Base-by-base conservation (phyloP, 176 grass and related monocot genomes). In the Dendrocalamus sinicus region DNA sequence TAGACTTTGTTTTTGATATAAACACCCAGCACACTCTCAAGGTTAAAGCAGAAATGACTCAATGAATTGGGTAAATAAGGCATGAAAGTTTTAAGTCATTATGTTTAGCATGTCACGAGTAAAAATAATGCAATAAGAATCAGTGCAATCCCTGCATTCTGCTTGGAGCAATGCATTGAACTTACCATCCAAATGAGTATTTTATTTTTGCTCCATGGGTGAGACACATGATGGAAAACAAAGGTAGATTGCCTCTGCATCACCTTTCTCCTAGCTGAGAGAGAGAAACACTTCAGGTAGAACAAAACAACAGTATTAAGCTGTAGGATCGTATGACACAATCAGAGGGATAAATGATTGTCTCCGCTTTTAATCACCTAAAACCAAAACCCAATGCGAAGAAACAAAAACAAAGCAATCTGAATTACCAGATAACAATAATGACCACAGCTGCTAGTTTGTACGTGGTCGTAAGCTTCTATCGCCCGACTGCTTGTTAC, bases 191-290 rank as follows among this genome's bases (percentile, higher is more conserved):
- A 95, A 71, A 98, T 93, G 71, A 98, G 90, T 86, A 98, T 73
- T 91, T 87, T 93, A 62, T 92, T 95, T 83, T 94, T 98, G 93
- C 91, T 98, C 93, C 96, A 98, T 52, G 96, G 96, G 90, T 98
- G 96, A 86, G 96, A 98, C 71, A 91, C 75, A 82, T 94, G 78
- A 64, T 94, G 86, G 69, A 98, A 95, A 82, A 95, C 96, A 91
- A 98, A 98, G 55, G 90, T 98, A 43, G 93, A 95, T 78, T 98
- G 96, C 81, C 93, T 92, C 75, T 75, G 86, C 90, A 98, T 90
- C 82, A 94, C 88, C 83, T 70, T 95, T 91, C 93, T 94, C 82
- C 84, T 92, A 86, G 86, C 96, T 98, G 83, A 84, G 67, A 68
- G 48, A 70, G 51, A 86, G 26, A 85, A 45, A 43, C 4, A 62